These are phyloP conservation scores for Cladosporium sphaerospermum DNA, from an alignment of 2,329 filamentous ascomycete species.

Conservation along the genomic window DNA sequence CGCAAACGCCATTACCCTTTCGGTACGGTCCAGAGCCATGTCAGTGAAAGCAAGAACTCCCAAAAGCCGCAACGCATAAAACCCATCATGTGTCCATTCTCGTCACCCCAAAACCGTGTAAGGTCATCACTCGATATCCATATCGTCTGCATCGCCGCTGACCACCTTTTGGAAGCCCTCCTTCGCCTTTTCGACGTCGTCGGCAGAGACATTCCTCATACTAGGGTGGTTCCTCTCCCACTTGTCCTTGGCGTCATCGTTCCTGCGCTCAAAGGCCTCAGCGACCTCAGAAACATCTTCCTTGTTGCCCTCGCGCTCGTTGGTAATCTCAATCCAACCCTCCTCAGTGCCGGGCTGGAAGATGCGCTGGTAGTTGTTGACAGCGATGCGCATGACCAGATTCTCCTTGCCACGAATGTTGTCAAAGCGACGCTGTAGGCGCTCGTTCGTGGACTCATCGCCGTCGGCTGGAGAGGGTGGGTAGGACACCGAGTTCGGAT, in stretches of 20 bases:
- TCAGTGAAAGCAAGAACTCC: background rate
- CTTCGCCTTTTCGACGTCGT: conserved; percentile 42
- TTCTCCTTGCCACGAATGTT: conserved; percentile 35
- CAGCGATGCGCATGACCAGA: conserved; percentile 39
- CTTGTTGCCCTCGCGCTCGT: conserved; percentile 29
- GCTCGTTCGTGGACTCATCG: conserved; percentile 13
- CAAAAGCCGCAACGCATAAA: background rate
- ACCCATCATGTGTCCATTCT: background rate
- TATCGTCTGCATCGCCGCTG: conserved; percentile 14
- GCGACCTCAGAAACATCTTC: conserved; percentile 30
- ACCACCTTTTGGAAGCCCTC: conserved; percentile 21
- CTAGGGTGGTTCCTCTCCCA: conserved; percentile 40
- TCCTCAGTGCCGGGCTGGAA: conserved; percentile 39
- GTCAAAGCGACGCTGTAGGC: conserved; percentile 21
- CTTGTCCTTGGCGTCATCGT: conserved; percentile 29
- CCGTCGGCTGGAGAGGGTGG: conserved; percentile 12
- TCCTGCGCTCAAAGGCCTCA: conserved; percentile 26
- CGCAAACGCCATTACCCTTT: background rate
- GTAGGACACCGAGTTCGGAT: conserved; percentile 18
- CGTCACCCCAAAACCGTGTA: background rate
- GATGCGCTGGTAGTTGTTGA: conserved; percentile 37
- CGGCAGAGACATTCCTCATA: conserved; percentile 42
- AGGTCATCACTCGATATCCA: conserved; percentile 19
- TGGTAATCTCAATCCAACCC: conserved; percentile 35
- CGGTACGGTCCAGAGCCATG: background rate